Percentiles rank a stretch among this genome's conserved stretches.
phyloP scores from a whole-genome alignment of 73 alveolate species.

The Paramecium biaurelia region DNA sequence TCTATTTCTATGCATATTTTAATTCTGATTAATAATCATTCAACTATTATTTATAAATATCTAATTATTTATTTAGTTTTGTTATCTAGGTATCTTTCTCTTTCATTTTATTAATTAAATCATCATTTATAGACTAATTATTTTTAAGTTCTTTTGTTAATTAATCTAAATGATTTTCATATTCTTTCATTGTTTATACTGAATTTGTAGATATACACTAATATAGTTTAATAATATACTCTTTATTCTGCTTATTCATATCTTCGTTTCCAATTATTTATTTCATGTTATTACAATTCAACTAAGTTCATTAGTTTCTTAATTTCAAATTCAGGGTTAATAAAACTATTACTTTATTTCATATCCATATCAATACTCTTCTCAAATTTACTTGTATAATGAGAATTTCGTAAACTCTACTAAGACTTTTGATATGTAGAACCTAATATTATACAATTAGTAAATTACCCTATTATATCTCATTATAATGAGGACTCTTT shows the following conservation, averaged over 20 bases:
- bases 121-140: neutral
- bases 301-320: slow-evolving; percentile 35
- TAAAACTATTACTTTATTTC: neutral
- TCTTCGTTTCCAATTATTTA: slow-evolving; percentile 19
- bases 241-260: slow-evolving; percentile 39
- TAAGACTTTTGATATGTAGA: neutral
- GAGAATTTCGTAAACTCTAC: neutral
- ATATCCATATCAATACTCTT: slow-evolving; percentile 28
- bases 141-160: neutral
- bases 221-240: neutral
- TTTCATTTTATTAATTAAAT: neutral
- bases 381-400: slow-evolving; percentile 20
- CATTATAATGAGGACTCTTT: neutral
- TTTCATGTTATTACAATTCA: slow-evolving; percentile 13
- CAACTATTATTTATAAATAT: neutral
- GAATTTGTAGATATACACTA: neutral
- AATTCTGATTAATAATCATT: neutral
- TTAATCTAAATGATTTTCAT: slow-evolving; percentile 28
- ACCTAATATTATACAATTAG: neutral
- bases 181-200: neutral
- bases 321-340: neutral
- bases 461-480: neutral
- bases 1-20: neutral
- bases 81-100: neutral
- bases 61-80: neutral